phyloP scores from a whole-genome alignment of 108 stramenopile species.

The Pseudonitzschia delicatissima region DNA sequence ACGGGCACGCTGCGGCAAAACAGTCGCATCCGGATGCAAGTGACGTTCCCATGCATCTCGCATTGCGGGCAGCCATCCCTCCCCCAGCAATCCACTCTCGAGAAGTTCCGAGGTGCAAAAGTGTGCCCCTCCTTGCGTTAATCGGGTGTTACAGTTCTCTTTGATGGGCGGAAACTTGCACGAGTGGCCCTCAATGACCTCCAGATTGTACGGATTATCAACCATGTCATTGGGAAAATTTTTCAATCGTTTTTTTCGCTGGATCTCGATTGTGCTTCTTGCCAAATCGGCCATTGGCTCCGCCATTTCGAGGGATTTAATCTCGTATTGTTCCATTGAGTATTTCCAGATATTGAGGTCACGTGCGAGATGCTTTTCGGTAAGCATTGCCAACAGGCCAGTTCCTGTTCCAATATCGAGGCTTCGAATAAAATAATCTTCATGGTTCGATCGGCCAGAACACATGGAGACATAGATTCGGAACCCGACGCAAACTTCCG shows the following conservation, averaged over 20 bases:
- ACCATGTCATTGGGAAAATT: background rate
- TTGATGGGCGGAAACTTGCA: conserved; percentile 36
- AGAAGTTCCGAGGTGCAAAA: conserved; percentile 81
- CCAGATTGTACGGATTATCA: too few species aligned
- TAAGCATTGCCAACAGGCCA: conserved; percentile 76
- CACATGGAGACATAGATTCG: too few species aligned
- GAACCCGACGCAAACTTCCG: too few species aligned
- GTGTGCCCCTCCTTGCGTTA: background rate
- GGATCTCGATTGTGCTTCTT: conserved; percentile 26
- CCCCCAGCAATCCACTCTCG: conserved; percentile 78
- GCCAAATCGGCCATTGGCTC: conserved; percentile 73
- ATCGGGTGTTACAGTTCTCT: too few species aligned
- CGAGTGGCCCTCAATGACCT: conserved; percentile 65
- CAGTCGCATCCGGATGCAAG: conserved; percentile 51
- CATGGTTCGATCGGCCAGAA: too few species aligned
- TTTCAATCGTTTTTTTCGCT: background rate
- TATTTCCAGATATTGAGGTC: background rate
- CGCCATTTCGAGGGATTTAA: conserved; percentile 77
- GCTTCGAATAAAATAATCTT: conserved; percentile 37
- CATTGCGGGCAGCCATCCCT: conserved; percentile 74
- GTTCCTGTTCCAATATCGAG: conserved; percentile 84
- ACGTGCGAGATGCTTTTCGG: conserved; percentile 32
- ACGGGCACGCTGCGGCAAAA: conserved; percentile 65
- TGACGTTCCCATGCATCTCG: conserved; percentile 82
- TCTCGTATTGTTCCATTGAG: conserved; percentile 18